These are phyloP conservation scores for Acer campestre DNA, from an alignment of 345 rosid genomes.

Conservation along the genomic window DNA sequence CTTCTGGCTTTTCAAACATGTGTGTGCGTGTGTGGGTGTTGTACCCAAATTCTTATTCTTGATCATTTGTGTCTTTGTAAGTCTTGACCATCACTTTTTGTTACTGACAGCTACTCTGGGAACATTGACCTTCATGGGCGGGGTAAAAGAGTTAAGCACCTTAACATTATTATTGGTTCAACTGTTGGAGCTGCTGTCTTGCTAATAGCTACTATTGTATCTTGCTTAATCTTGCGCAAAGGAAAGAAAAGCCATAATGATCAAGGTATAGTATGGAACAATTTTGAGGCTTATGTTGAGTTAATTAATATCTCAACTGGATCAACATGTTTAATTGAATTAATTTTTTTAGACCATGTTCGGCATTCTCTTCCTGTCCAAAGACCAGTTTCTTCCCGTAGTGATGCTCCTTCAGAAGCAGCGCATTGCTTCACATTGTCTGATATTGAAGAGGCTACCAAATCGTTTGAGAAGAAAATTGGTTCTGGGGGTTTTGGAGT, in stretches of 20 bases:
- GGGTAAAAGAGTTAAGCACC: conserved; percentile 47
- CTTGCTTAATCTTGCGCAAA: conserved; percentile 56
- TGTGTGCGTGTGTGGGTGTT: not conserved
- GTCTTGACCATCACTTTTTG: not conserved
- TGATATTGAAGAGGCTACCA: conserved; percentile 88
- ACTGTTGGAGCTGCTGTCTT: conserved; percentile 77
- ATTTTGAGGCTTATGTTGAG: conserved; percentile 15
- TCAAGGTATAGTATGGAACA: conserved; percentile 39
- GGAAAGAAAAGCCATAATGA: conserved; percentile 48
- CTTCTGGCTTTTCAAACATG: not conserved
- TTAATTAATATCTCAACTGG: conserved; percentile 3
- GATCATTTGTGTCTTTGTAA: not conserved
- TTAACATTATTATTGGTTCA: conserved; percentile 57
- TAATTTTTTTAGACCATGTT: conserved; percentile 41
- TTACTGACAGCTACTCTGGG: conserved; percentile 62
- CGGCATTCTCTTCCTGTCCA: conserved; percentile 51
- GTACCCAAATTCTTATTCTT: not conserved
- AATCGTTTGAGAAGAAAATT: conserved; percentile 72
- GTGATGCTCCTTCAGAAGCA: conserved; percentile 69
- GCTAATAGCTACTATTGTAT: conserved; percentile 59
- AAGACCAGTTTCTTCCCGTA: conserved; percentile 55
- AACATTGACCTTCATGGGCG: conserved; percentile 58
- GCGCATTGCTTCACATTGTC: conserved; percentile 77
- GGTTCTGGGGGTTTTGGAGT: conserved; percentile 99
- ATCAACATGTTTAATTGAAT: conserved; percentile 18